A percentile compares a stretch with the other conserved stretches of the same genome.
phyloP scores from a whole-genome alignment of 108 stramenopile species.

The Chaetoceros tenuissimus region DNA sequence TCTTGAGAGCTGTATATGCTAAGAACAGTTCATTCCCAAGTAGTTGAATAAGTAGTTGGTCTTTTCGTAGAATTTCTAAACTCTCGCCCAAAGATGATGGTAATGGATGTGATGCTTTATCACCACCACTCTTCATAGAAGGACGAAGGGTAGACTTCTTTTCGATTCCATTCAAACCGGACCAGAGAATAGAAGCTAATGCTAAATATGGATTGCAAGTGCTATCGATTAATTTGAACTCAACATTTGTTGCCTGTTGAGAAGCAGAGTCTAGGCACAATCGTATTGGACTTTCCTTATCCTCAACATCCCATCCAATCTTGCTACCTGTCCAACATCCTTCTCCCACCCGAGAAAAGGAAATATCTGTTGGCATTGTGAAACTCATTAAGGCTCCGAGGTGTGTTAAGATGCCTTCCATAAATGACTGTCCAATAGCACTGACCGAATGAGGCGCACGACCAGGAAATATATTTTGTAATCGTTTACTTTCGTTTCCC shows the following conservation, averaged over 20 bases:
- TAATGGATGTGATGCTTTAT: not conserved
- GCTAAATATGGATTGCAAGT: slow-evolving; percentile 68
- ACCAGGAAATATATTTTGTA: slow-evolving; percentile 28
- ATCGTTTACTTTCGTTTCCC: slow-evolving; percentile 8
- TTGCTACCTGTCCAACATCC: slow-evolving; percentile 76
- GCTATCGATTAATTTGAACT: slow-evolving; percentile 57
- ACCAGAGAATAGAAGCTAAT: slow-evolving; percentile 43
- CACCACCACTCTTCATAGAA: slow-evolving; percentile 7
- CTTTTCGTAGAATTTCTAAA: not conserved
- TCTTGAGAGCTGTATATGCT: not conserved
- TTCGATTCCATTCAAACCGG: slow-evolving; percentile 60
- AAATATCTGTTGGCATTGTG: slow-evolving; percentile 60
- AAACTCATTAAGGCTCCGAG: slow-evolving; percentile 57
- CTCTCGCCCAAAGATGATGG: not conserved
- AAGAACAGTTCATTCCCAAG: not conserved
- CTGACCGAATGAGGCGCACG: slow-evolving; percentile 14
- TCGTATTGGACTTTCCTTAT: slow-evolving; percentile 65
- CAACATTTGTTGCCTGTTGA: slow-evolving; percentile 47
- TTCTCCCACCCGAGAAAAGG: slow-evolving; percentile 59
- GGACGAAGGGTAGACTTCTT: slow-evolving; percentile 31
- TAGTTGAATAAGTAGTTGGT: not conserved
- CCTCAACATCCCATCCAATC: slow-evolving; percentile 66
- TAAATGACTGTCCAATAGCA: slow-evolving; percentile 42
- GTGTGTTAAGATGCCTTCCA: slow-evolving; percentile 68
- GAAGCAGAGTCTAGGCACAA: slow-evolving; percentile 32